Evolutionary conservation across 495 filamentous ascomycete species (phyloP).

Genomic region (Tuber umbilicatum): DNA sequence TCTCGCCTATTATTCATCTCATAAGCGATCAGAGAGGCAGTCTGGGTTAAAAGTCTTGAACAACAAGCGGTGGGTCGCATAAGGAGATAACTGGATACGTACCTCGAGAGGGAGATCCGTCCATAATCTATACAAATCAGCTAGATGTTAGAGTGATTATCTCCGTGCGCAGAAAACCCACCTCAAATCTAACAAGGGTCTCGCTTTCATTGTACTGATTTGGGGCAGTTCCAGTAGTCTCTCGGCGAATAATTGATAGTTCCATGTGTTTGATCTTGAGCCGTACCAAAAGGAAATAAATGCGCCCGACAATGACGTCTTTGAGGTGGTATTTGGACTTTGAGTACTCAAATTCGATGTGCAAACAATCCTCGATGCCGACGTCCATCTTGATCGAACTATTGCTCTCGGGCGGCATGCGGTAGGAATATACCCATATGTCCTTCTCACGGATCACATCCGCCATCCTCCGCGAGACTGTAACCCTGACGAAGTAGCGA

Average conservation of each 20-base stretch:
- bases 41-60: conserved; percentile 8
- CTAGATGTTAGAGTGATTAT: conserved; percentile 17
- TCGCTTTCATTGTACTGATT: conserved; percentile 99
- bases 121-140: conserved; percentile 74
- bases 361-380: conserved; percentile 96
- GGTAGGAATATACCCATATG: conserved; percentile 98
- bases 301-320: conserved; percentile 97
- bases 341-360: conserved; percentile 99
- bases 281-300: conserved; percentile 96
- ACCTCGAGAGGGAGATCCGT: conserved; percentile 91
- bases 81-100: conserved; percentile 29
- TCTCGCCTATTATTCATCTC: conserved; percentile 58
- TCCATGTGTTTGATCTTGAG: conserved; percentile 99
- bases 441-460: conserved; percentile 99
- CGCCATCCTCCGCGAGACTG: conserved; percentile 91
- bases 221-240: conserved; percentile 96
- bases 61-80: conserved; percentile 9
- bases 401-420: conserved; percentile 96
- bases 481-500: conserved; percentile 96
- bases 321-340: conserved; percentile 99
- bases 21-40: conserved; percentile 18
- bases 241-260: conserved; percentile 90
- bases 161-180: conserved; percentile 44
- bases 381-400: conserved; percentile 99
- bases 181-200: conserved; percentile 95